Conservation (phyloP, 768 basidiomycete genomes). For the Pisolithus microcarpus region DNA sequence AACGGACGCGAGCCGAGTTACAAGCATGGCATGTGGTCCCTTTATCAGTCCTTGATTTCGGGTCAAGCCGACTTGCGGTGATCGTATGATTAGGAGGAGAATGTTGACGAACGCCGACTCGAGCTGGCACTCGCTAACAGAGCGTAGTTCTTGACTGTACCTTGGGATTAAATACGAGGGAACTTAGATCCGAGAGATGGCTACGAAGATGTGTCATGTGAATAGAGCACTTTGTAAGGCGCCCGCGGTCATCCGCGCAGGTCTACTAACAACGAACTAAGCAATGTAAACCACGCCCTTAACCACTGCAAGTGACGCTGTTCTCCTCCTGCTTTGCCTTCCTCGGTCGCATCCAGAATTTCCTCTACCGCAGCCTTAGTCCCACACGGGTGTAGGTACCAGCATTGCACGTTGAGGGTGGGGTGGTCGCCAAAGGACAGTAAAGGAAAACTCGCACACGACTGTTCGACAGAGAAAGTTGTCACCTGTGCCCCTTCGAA, state of each 20-base stretch:
- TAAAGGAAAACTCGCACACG: conserved; percentile 57
- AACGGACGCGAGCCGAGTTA: conserved; percentile 35
- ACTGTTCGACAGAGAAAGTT: conserved; percentile 46
- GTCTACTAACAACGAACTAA: conserved; percentile 62
- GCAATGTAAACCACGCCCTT: conserved; percentile 72
- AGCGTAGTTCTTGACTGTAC: background rate
- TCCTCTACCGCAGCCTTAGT: conserved; percentile 61
- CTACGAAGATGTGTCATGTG: conserved; percentile 4
- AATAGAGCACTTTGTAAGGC: background rate
- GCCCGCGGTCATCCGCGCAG: conserved; percentile 24
- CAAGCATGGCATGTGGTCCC: conserved; percentile 31
- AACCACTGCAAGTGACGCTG: conserved; percentile 37
- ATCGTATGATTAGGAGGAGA: background rate
- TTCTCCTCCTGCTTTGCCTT: conserved; percentile 10
- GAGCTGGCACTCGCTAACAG: background rate
- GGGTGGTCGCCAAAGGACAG: conserved; percentile 88
- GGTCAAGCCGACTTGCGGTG: conserved; percentile 14
- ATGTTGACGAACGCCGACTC: background rate
- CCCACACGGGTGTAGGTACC: conserved; percentile 88
- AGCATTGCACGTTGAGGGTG: conserved; percentile 60
- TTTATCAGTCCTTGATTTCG: conserved; percentile 9
- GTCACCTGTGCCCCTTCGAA: conserved; percentile 40
- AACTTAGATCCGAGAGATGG: background rate
- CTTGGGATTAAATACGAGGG: background rate
- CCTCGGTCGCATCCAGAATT: conserved; percentile 46